Evolutionary conservation across 176 grass and related monocot genomes (phyloP), one percentile per base, ranked within the genome.

Genomic region (Themeda triandra): DNA sequence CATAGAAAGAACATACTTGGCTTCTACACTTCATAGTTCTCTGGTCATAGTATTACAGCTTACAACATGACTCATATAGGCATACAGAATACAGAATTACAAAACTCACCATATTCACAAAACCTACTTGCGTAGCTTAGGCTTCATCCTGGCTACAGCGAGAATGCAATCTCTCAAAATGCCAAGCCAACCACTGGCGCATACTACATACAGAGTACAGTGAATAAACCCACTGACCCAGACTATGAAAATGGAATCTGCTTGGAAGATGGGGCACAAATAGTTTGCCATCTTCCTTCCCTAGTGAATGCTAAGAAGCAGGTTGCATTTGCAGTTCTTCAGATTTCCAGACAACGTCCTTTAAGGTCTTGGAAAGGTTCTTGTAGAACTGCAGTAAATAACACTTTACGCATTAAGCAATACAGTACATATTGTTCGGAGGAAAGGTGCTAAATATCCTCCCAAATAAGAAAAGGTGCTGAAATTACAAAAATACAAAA

Each of bases 261-360:
- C 31, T 81, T 33, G 49, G 49, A 80, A 69, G 63, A 89, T 67
- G 77, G 29, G 82, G 49, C 45, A 44, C 23, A 66, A 89, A 76
- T 80, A 89, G 37, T 89, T 85, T 48, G 59, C 77, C 87, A 70
- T 69, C 17, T 62, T 76, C 23, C 69, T 42, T 66, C 82, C 69
- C 67, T 8, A 48, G 63, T 23, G 37, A 5, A 62, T 69, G 25
- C 76, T 87, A 87, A 58, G 89, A 49, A 70, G 74, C 64, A 78
- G 69, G 51, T 64, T 84, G 69, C 14, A 19, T 75, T 18, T 87
- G 69, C 32, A 64, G 32, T 51, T 99, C 96, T 6, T 99, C 86
- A 2, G 96, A 93, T 90, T 90, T 99, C 93, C 96, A 99, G 10
- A 99, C 93, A 60, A 99, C 89, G 21, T 99, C 96, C 75, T 94